These are phyloP conservation scores for Fusarium pilosicola DNA, from an alignment of 2,329 filamentous ascomycete genomes.

Conservation along the genomic window DNA sequence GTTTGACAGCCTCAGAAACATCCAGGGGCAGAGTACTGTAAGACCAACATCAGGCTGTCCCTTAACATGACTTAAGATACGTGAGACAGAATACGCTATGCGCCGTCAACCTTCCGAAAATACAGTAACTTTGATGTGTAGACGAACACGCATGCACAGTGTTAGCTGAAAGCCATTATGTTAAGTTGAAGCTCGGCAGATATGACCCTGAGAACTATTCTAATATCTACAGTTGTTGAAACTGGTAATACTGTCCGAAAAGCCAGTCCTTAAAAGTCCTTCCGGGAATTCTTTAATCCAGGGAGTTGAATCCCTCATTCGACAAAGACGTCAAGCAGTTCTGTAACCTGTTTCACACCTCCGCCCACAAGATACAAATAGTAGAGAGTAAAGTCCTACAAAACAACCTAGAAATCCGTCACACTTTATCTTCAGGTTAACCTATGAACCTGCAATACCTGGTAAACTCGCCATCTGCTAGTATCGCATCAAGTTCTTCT, in stretches of 20 bases:
- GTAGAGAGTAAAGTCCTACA: not conserved
- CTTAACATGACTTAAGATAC: fast-evolving
- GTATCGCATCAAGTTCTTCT: not conserved
- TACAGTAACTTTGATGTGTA: fast-evolving
- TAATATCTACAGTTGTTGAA: too few species aligned
- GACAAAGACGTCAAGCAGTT: too few species aligned
- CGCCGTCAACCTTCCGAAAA: fast-evolving
- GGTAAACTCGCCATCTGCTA: not conserved
- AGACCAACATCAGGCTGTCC: fast-evolving
- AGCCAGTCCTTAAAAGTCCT: not conserved
- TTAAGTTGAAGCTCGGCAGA: fast-evolving
- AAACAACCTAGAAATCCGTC: not conserved
- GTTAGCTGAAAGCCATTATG: too few species aligned
- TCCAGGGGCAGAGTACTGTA: too few species aligned
- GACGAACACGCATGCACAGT: fast-evolving
- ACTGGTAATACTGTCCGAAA: too few species aligned
- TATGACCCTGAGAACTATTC: too few species aligned
- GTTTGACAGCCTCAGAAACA: too few species aligned
- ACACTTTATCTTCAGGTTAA: not conserved
- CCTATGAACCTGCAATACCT: not conserved
- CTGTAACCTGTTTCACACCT: not conserved
- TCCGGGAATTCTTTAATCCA: fast-evolving
- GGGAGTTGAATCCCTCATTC: not conserved
- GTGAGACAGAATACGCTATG: too few species aligned
- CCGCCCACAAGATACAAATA: fast-evolving